Evolutionary conservation across 306 rosid genomes (phyloP).

Genomic region (Medicago truncatula): MtrunA17r5.0-ANR NC_053049.1:47432501-47433000

Average conservation of each 20-base stretch:
- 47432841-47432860: slow-evolving; percentile 87
- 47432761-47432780: slow-evolving; percentile 89
- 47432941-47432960: slow-evolving; percentile 87
- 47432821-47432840: slow-evolving; percentile 86
- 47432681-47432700: neutral
- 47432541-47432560: neutral
- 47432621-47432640: neutral
- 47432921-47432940: slow-evolving; percentile 37
- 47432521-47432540: neutral
- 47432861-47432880: slow-evolving; percentile 1
- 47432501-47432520: neutral
- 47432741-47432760: slow-evolving; percentile 56
- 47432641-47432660: neutral
- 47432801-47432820: slow-evolving; percentile 78
- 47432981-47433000: slow-evolving; percentile 70
- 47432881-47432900: slow-evolving; percentile 15
- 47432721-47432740: slow-evolving; percentile 4
- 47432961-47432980: slow-evolving; percentile 71
- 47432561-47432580: neutral
- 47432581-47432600: neutral
- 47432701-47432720: neutral
- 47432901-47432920: slow-evolving; percentile 13
- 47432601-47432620: neutral
- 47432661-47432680: neutral
- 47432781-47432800: slow-evolving; percentile 89